These are phyloP conservation scores for Apostasia ramifera DNA, from an alignment of 106 monocot species.

Conservation along the genomic window DNA sequence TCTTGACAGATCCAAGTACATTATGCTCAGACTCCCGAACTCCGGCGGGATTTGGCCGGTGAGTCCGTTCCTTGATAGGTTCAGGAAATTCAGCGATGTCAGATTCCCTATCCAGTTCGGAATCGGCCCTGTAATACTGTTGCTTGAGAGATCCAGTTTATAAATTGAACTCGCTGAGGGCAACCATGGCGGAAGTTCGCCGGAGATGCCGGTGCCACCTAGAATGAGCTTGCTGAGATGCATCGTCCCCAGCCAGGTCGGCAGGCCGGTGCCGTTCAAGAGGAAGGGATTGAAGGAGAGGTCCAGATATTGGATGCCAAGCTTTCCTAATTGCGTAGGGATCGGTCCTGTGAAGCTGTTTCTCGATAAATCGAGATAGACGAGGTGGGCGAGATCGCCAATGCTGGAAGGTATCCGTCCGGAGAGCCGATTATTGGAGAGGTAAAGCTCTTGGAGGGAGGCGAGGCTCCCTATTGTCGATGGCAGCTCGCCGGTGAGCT, in stretches of 20 bases:
- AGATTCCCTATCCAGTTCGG: constrained; percentile 51
- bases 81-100: constrained; percentile 33
- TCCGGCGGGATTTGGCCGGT: constrained; percentile 26
- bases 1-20: constrained; percentile 29
- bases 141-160: constrained; percentile 39
- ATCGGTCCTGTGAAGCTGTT: constrained; percentile 30
- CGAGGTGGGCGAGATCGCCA: constrained; percentile 13
- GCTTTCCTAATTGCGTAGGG: constrained; percentile 12
- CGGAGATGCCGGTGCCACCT: constrained; percentile 30
- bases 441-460: constrained; percentile 10
- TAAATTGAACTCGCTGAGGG: constrained; percentile 20
- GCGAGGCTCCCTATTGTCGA: constrained; percentile 14
- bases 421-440: constrained; percentile 18
- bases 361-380: constrained; percentile 14
- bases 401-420: constrained; percentile 25
- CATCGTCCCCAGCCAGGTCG: constrained; percentile 31
- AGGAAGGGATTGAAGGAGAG: constrained; percentile 28
- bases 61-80: constrained; percentile 37
- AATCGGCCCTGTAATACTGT: constrained; percentile 25
- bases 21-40: constrained; percentile 32
- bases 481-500: constrained; percentile 21
- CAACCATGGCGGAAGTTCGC: constrained; percentile 35
- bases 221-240: constrained; percentile 27
- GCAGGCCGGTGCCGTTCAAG: constrained; percentile 8
- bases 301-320: constrained; percentile 21